These are phyloP conservation scores for Aeschynomene evenia DNA, from an alignment of 306 rosid genomes.

Conservation along the genomic window DNA sequence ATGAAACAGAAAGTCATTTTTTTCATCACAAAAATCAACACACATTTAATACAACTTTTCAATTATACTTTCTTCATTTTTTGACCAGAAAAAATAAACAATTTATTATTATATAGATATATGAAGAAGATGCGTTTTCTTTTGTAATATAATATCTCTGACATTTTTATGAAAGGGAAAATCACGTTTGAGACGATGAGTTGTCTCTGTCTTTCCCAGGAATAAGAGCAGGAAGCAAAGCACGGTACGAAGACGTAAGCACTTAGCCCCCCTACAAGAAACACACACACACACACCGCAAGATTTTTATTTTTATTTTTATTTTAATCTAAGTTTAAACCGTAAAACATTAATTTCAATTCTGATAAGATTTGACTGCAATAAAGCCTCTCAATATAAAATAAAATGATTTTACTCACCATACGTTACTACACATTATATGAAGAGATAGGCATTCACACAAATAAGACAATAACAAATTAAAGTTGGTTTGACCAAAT, in stretches of 20 bases:
- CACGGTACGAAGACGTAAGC: constrained; percentile 27
- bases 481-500: too few relatives aligned
- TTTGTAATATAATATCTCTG: not conserved
- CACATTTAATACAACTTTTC: not conserved
- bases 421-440: too few relatives aligned
- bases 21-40: not conserved
- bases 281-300: not conserved
- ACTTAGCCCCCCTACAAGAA: not conserved
- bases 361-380: too few relatives aligned
- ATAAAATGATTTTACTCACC: too few relatives aligned
- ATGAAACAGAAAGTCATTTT: too few relatives aligned
- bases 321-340: too few relatives aligned
- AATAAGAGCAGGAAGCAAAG: constrained; percentile 35
- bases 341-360: too few relatives aligned
- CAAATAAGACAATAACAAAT: too few relatives aligned
- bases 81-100: too few relatives aligned
- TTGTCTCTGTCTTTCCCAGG: constrained; percentile 38
- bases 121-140: not conserved
- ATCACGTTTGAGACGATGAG: constrained; percentile 15
- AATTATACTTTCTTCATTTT: not conserved
- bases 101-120: not conserved
- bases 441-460: too few relatives aligned
- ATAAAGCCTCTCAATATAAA: too few relatives aligned
- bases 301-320: too few relatives aligned
- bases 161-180: not conserved